Evolutionary conservation across 1,139 yeast genomes (phyloP).

Genomic region (Debaryomyces singareniensis): DNA sequence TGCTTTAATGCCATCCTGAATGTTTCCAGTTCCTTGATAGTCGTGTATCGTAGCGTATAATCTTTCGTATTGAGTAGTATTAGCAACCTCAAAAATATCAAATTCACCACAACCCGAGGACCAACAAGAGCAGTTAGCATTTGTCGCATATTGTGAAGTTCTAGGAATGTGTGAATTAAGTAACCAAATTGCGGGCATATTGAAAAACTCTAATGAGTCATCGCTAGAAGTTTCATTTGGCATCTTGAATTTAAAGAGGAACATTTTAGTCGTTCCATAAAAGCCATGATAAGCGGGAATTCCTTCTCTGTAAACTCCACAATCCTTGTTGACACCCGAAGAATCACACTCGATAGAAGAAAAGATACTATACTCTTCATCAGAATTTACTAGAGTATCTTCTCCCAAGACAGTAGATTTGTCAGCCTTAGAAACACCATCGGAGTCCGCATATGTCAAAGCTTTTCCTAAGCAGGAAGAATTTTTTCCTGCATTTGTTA

Average conservation of each 20-base stretch:
- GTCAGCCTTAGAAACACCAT: slow-evolving; percentile 68
- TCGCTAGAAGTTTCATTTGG: slow-evolving; percentile 45
- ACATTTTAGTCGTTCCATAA: slow-evolving; percentile 59
- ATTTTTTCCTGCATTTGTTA: too few species aligned
- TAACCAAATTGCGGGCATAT: slow-evolving; percentile 78
- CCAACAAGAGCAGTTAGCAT: slow-evolving; percentile 69
- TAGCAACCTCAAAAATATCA: slow-evolving; percentile 74
- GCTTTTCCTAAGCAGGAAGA: too few species aligned
- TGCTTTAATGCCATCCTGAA: slow-evolving; percentile 70
- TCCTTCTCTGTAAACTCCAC: slow-evolving; percentile 69
- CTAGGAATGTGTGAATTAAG: slow-evolving; percentile 74
- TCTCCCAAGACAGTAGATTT: slow-evolving; percentile 49
- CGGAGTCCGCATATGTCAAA: slow-evolving; percentile 72
- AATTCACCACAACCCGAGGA: slow-evolving; percentile 75
- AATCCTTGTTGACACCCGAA: slow-evolving; percentile 40
- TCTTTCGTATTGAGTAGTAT: slow-evolving; percentile 63
- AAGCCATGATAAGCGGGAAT: slow-evolving; percentile 73
- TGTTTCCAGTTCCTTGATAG: slow-evolving; percentile 66
- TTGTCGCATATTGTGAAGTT: slow-evolving; percentile 67
- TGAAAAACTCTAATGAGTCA: slow-evolving; percentile 28
- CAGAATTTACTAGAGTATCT: slow-evolving; percentile 46
- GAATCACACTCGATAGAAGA: slow-evolving; percentile 52
- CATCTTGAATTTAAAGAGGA: slow-evolving; percentile 65
- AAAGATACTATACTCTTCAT: slow-evolving; percentile 55
- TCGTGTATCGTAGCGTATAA: slow-evolving; percentile 80